phyloP scores from a whole-genome alignment of 768 basidiomycete species.

The Terana coerulea region DNA sequence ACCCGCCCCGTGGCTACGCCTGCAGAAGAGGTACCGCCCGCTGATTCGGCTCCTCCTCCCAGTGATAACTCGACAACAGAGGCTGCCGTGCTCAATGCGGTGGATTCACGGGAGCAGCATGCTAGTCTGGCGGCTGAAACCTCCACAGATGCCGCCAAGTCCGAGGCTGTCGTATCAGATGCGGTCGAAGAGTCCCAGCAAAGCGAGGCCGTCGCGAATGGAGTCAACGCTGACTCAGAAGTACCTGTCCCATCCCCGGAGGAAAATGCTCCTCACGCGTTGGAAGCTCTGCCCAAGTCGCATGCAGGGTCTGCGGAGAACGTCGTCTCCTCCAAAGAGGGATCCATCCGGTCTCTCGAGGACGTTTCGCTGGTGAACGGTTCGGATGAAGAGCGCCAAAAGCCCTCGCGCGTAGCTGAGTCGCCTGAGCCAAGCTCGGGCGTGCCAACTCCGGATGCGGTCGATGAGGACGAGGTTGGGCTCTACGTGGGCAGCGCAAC shows the following conservation, averaged over 20 bases:
- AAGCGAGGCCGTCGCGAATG: background rate
- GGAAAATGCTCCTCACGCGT: background rate
- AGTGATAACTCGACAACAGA: too few relatives aligned
- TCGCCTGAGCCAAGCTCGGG: background rate
- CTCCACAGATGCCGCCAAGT: too few relatives aligned
- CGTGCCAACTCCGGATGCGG: background rate
- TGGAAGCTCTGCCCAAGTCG: background rate
- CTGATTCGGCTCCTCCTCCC: slow-evolving; percentile 45
- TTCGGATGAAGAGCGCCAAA: background rate
- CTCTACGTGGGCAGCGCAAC: slow-evolving; percentile 61
- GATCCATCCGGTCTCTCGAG: background rate
- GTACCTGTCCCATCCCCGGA: background rate
- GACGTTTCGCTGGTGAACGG: background rate
- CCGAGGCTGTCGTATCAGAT: too few relatives aligned
- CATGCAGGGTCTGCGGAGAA: background rate
- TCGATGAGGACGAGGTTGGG: slow-evolving; percentile 26
- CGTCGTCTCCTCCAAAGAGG: background rate
- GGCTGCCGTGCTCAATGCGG: too few relatives aligned
- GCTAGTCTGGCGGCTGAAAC: too few relatives aligned
- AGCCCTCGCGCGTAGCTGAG: background rate
- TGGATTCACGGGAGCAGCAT: too few relatives aligned
- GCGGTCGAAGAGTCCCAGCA: too few relatives aligned
- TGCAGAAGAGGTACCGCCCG: background rate
- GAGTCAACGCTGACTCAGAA: background rate
- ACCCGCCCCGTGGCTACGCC: background rate